Conservation (phyloP, 495 filamentous ascomycete species). For the Aspergillus sclerotioniger region DNA sequence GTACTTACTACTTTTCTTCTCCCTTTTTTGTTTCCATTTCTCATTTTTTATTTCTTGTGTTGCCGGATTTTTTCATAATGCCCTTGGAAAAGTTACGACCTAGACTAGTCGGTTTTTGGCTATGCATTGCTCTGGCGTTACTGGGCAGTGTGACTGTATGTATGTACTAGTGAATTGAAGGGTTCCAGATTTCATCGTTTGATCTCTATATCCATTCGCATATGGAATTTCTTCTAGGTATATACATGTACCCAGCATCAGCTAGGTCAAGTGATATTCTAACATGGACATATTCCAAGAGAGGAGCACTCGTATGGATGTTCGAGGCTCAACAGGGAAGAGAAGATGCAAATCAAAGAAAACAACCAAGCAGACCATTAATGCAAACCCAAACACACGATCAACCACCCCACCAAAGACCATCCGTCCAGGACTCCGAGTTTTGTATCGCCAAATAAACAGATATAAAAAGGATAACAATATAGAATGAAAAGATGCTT, state of each 20-base stretch:
- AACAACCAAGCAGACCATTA: background rate
- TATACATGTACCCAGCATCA: conserved; percentile 7
- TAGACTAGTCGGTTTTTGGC: conserved; percentile 5
- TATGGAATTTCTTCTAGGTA: background rate
- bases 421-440: conserved; percentile 8
- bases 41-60: background rate
- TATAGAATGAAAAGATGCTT: conserved; percentile 1
- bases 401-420: background rate
- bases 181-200: background rate
- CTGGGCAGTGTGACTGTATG: background rate
- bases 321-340: background rate
- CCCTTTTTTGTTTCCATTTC: background rate
- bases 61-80: background rate
- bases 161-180: conserved; percentile 2
- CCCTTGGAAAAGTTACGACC: conserved; percentile 11
- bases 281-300: conserved; percentile 4
- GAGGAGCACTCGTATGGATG: background rate
- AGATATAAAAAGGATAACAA: conserved; percentile 10
- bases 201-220: conserved; percentile 1
- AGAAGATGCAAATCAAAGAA: background rate
- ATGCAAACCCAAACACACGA: conserved; percentile 4
- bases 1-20: too few relatives aligned
- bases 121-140: conserved; percentile 23
- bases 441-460: conserved; percentile 8
- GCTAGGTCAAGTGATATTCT: background rate